phyloP scores from a whole-genome alignment of 2,329 filamentous ascomycete species.

The Aspergillus arachidicola region DNA sequence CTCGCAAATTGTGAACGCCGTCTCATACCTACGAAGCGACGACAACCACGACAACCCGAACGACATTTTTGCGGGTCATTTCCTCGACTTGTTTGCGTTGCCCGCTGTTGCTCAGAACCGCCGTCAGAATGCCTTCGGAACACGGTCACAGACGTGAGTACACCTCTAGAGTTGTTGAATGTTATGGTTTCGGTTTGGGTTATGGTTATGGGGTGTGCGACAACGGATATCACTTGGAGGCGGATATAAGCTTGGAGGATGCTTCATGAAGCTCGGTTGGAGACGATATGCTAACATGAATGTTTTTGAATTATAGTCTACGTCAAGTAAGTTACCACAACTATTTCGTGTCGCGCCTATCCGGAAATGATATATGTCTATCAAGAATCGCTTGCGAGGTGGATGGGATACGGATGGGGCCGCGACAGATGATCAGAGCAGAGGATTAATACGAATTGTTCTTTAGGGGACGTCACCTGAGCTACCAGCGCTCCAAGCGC shows the following conservation, averaged over 20 bases:
- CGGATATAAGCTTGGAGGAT: slow-evolving; percentile 10
- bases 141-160: slow-evolving; percentile 85
- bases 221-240: slow-evolving; percentile 13
- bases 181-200: slow-evolving; percentile 13
- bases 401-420: slow-evolving; percentile 19
- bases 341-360: slow-evolving; percentile 26
- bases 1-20: slow-evolving; percentile 41
- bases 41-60: slow-evolving; percentile 46
- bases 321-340: slow-evolving; percentile 73
- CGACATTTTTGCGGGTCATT: slow-evolving; percentile 44
- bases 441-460: slow-evolving; percentile 39
- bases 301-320: slow-evolving; percentile 64
- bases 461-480: slow-evolving; percentile 91
- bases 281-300: slow-evolving; percentile 33
- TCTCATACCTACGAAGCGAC: slow-evolving; percentile 40
- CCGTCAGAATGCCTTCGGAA: slow-evolving; percentile 83
- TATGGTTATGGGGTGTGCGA: slow-evolving; percentile 8
- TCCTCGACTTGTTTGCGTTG: slow-evolving; percentile 45
- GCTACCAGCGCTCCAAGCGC: slow-evolving; percentile 94
- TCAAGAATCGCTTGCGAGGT: slow-evolving; percentile 5
- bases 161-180: slow-evolving; percentile 23
- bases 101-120: slow-evolving; percentile 45
- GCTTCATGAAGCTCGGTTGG: slow-evolving; percentile 10
- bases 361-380: slow-evolving; percentile 20
- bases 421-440: slow-evolving; percentile 19